Evolutionary conservation across 2,329 filamentous ascomycete species (phyloP).

Genomic region (Fusarium xyrophilum): DNA sequence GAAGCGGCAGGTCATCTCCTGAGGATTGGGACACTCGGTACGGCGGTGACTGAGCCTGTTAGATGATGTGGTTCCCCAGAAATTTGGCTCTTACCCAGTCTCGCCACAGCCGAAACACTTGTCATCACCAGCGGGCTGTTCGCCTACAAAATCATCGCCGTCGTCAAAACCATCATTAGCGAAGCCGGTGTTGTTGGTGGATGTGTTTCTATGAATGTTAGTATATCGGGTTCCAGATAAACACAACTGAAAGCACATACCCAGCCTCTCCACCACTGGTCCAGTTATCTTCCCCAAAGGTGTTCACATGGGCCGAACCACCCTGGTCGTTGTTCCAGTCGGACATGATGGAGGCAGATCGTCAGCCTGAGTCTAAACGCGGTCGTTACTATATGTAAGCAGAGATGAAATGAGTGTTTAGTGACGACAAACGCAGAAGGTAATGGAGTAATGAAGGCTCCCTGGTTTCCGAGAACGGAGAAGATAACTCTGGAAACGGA

Average conservation of each 20-base stretch:
- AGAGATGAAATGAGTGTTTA: not conserved
- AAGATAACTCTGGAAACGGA: not conserved
- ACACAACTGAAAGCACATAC: slow-evolving; percentile 5
- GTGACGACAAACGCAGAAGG: not conserved
- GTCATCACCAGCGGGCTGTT: slow-evolving; percentile 6
- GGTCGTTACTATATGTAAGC: not conserved
- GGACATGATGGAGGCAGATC: slow-evolving; percentile 4
- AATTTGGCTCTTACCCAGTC: slow-evolving; percentile 40
- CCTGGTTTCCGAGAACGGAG: not conserved
- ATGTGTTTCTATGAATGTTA: slow-evolving; percentile 5
- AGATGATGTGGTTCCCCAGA: not conserved
- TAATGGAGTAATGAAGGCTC: too few species aligned
- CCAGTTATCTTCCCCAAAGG: slow-evolving; percentile 5
- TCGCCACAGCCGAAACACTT: slow-evolving; percentile 50
- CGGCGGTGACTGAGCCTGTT: slow-evolving; percentile 40
- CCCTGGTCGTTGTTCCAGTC: slow-evolving; percentile 21
- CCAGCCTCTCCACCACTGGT: not conserved
- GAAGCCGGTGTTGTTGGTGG: slow-evolving; percentile 2
- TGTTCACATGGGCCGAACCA: slow-evolving; percentile 1
- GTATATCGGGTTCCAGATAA: not conserved
- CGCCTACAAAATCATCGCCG: not conserved
- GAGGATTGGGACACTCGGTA: slow-evolving; percentile 47
- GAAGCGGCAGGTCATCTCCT: slow-evolving; percentile 49
- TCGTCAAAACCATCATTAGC: slow-evolving; percentile 1
- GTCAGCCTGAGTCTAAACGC: not conserved